Evolutionary conservation across 1,284 basidiomycete species (phyloP), one percentile per base, ranked within the genome.

Genomic region (Pascua guehoae): DNA sequence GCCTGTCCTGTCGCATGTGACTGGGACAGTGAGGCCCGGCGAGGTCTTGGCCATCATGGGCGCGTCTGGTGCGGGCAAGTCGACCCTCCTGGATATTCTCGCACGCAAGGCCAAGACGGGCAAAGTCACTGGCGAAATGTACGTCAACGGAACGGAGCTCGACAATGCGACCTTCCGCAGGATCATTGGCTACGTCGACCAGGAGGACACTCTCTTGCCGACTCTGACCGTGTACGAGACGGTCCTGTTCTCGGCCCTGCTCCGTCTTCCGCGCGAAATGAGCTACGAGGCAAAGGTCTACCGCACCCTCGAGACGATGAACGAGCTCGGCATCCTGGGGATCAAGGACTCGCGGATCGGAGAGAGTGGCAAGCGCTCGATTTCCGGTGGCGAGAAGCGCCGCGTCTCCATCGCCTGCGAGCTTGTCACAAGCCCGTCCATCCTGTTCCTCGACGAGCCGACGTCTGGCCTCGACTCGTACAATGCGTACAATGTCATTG

Each of bases 201-300:
- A 98, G 77, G 95, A 98, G 75, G 95, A 98, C 74, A 95, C 93
- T 8, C 80, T 98, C 53, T 93, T 98, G 87, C 85, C 88, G 67
- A 98, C 95, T 1, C 79, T 98, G 73, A 98, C 94, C 1, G 95
- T 98, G 12, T 98, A 97, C 73, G 95, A 98, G 81, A 97, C 94
- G 0, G 88, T 98, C 14, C 76, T 98, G 53, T 96, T 94, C 72
- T 94, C 91, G 48, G 95, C 95, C 11, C 73, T 98, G 51, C 77
- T 98, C 65, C 79, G 95, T 58, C 77, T 98, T 44, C 95, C 95
- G 4, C 80, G 92, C 60, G 93, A 96, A 66, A 98, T 98, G 95
- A 89, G 88, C 63, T 80, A 88, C 54, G 88, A 88, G 72, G 93
- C 92, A 36, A 98, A 98, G 82, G 88, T 90, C 76, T 92, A 88